Evolutionary conservation across 345 rosid species (phyloP).

Genomic region (Triadica sebifera): DNA sequence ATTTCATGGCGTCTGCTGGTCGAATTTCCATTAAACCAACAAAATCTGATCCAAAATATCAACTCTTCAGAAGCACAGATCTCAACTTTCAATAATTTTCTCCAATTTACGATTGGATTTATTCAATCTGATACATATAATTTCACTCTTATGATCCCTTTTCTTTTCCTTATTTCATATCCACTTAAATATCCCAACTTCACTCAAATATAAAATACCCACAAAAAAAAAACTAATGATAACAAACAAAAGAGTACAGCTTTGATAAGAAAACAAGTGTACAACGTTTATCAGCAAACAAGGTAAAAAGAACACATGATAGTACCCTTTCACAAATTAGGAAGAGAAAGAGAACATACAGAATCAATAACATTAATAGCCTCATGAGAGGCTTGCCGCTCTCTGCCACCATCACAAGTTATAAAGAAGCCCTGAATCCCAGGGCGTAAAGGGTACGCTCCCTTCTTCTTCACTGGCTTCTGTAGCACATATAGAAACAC

Average conservation of each 20-base stretch:
- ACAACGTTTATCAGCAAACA: not conserved
- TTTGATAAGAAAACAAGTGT: not conserved
- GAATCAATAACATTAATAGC: slow-evolving; percentile 79
- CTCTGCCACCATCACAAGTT: slow-evolving; percentile 92
- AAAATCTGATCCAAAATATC: not conserved
- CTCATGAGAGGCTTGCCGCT: slow-evolving; percentile 82
- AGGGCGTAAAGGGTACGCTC: slow-evolving; percentile 72
- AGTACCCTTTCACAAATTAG: not conserved
- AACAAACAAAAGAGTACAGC: not conserved
- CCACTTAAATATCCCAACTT: not conserved
- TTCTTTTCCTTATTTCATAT: not conserved
- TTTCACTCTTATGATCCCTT: not conserved
- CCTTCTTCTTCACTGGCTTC: slow-evolving; percentile 85
- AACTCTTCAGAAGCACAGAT: not conserved
- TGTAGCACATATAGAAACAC: slow-evolving; percentile 20
- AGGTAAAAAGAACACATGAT: not conserved
- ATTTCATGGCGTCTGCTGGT: not conserved
- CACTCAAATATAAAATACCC: too few relatives aligned
- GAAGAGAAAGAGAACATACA: slow-evolving; percentile 40
- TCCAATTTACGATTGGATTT: not conserved
- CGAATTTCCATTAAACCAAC: not conserved
- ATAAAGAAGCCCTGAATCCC: slow-evolving; percentile 91
- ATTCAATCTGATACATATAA: not conserved
- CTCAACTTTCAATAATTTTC: not conserved
- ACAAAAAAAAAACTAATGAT: too few relatives aligned